Evolutionary conservation across 2,329 filamentous ascomycete species (phyloP), one percentile per base, ranked within the genome.

Genomic region (Epichloe festucae): DNA sequence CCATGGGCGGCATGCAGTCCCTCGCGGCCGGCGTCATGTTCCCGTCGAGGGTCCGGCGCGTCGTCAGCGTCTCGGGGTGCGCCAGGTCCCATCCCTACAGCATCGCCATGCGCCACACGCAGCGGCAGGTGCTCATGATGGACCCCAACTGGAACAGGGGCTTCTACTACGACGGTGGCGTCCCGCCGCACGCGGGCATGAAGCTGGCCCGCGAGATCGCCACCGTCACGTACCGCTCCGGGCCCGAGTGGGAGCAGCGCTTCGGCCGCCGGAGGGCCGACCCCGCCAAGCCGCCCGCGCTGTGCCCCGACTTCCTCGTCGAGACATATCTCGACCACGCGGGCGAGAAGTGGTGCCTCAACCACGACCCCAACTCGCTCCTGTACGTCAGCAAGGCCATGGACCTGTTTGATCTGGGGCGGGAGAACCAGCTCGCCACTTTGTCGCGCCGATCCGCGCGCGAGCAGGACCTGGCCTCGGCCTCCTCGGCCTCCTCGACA

Each of bases 1-100:
- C 89, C 67, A 98, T 98, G 93, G 93, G 93, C 50, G 93, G 93
- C 51, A 98, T 98, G 93, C 91, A 95, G 65, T 93, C 87, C 59
- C 77, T 98, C 5, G 90, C 90, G 7, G 87, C 89, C 0, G 93
- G 88, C 3, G 81, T 87, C 1, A 70, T 95, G 34, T 95, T 91
- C 65, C 87, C 89, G 0, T 79, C 87, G 40, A 79, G 91, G 36
- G 85, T 98, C 3, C 82, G 82, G 40, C 83, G 85, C 57, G 79
- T 98, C 56, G 87, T 89, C 39, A 91, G 84, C 61, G 93, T 97
- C 63, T 94, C 87, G 62, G 93, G 91, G 12, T 98, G 93, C 67
- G 93, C 91, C 0, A 78, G 93, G 56, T 94, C 87, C 59, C 93
- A 98, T 65, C 93, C 93, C 0, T 98, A 98, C 72, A 95, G 90